Evolutionary conservation across 345 rosid genomes (phyloP).

Genomic region (Cardiospermum halicacabum): DNA sequence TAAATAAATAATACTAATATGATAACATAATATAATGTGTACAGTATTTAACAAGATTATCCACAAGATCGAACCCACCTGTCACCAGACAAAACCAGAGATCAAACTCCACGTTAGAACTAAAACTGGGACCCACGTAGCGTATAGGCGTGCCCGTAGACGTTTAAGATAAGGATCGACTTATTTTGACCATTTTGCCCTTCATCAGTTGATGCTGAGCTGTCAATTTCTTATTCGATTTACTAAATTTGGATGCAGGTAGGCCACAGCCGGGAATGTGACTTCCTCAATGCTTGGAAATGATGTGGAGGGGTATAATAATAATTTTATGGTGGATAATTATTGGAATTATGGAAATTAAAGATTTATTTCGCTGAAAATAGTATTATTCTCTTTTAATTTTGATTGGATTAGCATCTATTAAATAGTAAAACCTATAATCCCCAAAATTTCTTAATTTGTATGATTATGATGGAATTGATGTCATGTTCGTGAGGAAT

Average conservation of each 20-base stretch:
- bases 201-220: neutral
- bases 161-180: slow-evolving; percentile 16
- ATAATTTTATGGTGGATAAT: neutral
- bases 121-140: slow-evolving; percentile 2
- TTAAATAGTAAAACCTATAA: too few species aligned
- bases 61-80: slow-evolving; percentile 9
- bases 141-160: slow-evolving; percentile 17
- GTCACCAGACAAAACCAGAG: neutral
- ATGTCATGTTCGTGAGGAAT: too few species aligned
- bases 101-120: neutral
- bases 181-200: slow-evolving; percentile 14
- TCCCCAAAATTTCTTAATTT: too few species aligned
- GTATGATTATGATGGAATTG: too few species aligned
- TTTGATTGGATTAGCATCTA: too few species aligned
- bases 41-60: slow-evolving; percentile 1
- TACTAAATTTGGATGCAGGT: neutral
- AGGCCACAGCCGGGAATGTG: neutral
- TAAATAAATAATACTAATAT: too few species aligned
- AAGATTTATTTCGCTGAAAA: too few species aligned
- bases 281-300: neutral
- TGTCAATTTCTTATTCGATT: neutral
- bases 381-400: too few species aligned
- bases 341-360: too few species aligned
- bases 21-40: too few species aligned
- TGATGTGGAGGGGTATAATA: neutral